Evolutionary conservation across 2,329 filamentous ascomycete genomes (phyloP), one percentile per base, ranked within the genome.

Genomic region (Coleophoma eucalyptorum): DNA sequence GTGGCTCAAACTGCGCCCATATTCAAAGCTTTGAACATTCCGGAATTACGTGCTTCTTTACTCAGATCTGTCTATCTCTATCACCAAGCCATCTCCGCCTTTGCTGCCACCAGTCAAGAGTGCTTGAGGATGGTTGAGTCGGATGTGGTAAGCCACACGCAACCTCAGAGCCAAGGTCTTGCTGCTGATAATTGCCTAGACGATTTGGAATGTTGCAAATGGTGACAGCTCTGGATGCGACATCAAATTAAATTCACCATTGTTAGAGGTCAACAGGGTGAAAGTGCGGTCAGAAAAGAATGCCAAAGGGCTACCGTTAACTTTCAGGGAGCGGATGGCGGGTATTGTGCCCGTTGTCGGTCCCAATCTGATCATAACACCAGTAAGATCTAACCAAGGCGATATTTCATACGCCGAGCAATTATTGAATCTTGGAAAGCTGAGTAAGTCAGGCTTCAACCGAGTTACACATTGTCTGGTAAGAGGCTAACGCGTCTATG

Each of bases 391-490:
- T 26, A 8, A 26, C 26, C 35, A 12, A 12, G 15, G 16, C 7
- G 16, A 38, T 15, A 38, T 38, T 18, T 18, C 35, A 11, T 38
- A 38, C 5, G 35, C 35, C 12, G 35, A 38, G 13, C 35, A 38
- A 12, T n/a, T 38, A 18, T 15, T 38, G 13, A n/a, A 38, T 38
- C 15, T 18, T 1, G 34, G 54, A 26, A 52, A 46, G 0, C 51
- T 62, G 53, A 53, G 60, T 62, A 55, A 54, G 56, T 50, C 3
- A 20, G 13, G 16, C 19, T 15, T 20, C 12, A 31, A n/a, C 16
- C 18, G 3, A 3, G 41, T 40, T 4, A n/a, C 20, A 20, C 31
- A 4, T 13, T 19, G 5, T 32, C 42, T 6, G 5, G 10, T 26
- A 2, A 8, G 26, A 26, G 4, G 26, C 32, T 44, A 43, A 49